Evolutionary conservation across 225 moss, liverwort and hornwort genomes (phyloP).

Genomic region (Climacium dendroides): DNA sequence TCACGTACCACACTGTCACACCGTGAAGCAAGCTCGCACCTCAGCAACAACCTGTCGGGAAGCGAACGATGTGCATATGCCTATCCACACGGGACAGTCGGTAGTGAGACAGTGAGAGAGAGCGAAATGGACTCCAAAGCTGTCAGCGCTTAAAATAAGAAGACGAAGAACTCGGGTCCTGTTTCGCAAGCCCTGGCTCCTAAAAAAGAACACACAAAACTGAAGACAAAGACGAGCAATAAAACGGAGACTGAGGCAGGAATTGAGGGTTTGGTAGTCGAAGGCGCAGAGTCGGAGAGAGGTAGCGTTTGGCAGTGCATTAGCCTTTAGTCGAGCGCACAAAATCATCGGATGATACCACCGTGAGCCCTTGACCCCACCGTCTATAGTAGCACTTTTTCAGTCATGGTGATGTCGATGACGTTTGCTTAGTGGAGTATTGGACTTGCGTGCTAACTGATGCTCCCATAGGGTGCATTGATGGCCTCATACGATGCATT

Average conservation of each 20-base stretch:
- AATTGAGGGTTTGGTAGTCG: background rate
- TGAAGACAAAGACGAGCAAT: background rate
- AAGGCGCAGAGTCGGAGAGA: background rate
- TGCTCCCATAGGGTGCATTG: background rate
- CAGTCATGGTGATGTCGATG: background rate
- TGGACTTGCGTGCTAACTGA: background rate
- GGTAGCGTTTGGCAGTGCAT: background rate
- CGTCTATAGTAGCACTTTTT: background rate
- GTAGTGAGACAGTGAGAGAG: background rate
- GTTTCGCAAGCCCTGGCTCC: background rate
- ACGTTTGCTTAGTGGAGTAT: background rate
- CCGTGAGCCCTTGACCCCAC: background rate
- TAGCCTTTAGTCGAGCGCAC: background rate
- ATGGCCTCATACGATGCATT: background rate
- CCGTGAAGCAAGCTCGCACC: background rate
- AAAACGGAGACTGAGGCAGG: background rate
- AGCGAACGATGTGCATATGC: background rate
- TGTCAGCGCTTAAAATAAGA: background rate
- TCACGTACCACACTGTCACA: background rate
- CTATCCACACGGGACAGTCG: background rate
- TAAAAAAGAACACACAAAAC: background rate
- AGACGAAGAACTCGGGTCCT: background rate
- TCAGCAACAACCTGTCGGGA: background rate
- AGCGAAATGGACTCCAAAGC: background rate
- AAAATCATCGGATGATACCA: background rate